These are phyloP conservation scores for Prunus yedoensis DNA, from an alignment of 331 rosid genomes.

Conservation along the genomic window DNA sequence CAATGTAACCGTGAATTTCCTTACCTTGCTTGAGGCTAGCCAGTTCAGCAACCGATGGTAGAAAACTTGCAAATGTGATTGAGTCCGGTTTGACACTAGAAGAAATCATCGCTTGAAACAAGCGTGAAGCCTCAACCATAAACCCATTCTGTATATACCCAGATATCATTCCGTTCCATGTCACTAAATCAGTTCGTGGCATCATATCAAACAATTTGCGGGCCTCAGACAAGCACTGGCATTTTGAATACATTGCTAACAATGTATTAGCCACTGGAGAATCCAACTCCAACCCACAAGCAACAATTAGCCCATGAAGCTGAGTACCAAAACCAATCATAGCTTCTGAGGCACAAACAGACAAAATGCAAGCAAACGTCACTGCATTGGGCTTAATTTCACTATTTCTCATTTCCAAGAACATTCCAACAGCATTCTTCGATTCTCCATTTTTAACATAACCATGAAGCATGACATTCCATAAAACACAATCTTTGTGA, in stretches of 20 bases:
- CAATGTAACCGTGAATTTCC: constrained; percentile 79
- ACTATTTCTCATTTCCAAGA: constrained; percentile 52
- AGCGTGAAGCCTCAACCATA: constrained; percentile 54
- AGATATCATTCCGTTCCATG: constrained; percentile 89
- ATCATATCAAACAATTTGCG: constrained; percentile 50
- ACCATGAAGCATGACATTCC: constrained; percentile 85
- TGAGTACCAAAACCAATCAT: constrained; percentile 54
- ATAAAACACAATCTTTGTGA: constrained; percentile 52
- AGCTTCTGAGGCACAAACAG: constrained; percentile 58
- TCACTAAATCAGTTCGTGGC: constrained; percentile 68
- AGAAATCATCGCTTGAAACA: constrained; percentile 67
- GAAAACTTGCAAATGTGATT: constrained; percentile 76
- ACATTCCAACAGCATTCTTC: constrained; percentile 39
- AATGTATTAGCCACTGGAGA: constrained; percentile 70
- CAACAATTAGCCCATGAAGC: constrained; percentile 63
- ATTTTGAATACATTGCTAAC: constrained; percentile 77
- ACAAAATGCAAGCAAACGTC: constrained; percentile 56
- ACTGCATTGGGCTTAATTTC: constrained; percentile 49
- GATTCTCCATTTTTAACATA: constrained; percentile 63
- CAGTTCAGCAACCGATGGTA: constrained; percentile 63
- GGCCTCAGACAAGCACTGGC: constrained; percentile 51
- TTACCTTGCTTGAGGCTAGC: constrained; percentile 54
- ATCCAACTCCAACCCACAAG: constrained; percentile 64
- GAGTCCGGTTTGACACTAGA: constrained; percentile 64
- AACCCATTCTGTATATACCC: constrained; percentile 78